These are phyloP conservation scores for Chaetomiaceae sp. DNA, from an alignment of 2,329 filamentous ascomycete genomes.

Conservation along the genomic window DNA sequence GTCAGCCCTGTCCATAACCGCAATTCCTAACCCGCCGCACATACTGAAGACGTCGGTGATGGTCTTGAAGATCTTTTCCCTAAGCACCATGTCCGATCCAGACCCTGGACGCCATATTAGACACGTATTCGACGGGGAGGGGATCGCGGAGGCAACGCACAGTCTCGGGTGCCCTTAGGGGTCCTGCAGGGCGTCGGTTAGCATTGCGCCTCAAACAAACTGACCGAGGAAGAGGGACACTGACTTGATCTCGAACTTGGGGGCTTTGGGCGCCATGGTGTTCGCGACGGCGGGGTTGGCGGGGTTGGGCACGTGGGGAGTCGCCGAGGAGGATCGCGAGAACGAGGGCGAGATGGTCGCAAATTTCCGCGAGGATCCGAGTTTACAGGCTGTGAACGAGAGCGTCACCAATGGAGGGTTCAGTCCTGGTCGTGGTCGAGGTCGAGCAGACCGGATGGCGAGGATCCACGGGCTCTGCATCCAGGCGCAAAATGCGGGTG, in stretches of 20 bases:
- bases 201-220: neutral
- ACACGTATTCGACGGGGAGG: neutral
- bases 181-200: conserved; percentile 55
- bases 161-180: conserved; percentile 74
- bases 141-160: conserved; percentile 8
- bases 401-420: conserved; percentile 5
- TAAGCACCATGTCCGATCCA: conserved; percentile 61
- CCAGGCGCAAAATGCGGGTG: conserved; percentile 21
- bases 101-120: conserved; percentile 37
- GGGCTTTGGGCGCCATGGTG: conserved; percentile 21
- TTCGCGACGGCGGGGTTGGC: conserved; percentile 10
- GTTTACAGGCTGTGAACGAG: neutral
- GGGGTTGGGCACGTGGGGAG: conserved; percentile 5
- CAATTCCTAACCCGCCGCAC: neutral
- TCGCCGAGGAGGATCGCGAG: conserved; percentile 3
- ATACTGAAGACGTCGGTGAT: conserved; percentile 27
- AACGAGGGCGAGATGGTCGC: neutral
- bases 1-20: conserved; percentile 16
- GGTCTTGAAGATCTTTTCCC: conserved; percentile 26
- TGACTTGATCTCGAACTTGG: conserved; percentile 25
- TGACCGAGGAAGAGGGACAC: neutral
- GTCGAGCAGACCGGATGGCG: conserved; percentile 23
- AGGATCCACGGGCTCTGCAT: conserved; percentile 23
- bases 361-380: conserved; percentile 4
- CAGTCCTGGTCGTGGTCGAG: conserved; percentile 21